Evolutionary conservation across 2,329 filamentous ascomycete species (phyloP), one percentile per base, ranked within the genome.

Genomic region (Grosmannia serpens): DNA sequence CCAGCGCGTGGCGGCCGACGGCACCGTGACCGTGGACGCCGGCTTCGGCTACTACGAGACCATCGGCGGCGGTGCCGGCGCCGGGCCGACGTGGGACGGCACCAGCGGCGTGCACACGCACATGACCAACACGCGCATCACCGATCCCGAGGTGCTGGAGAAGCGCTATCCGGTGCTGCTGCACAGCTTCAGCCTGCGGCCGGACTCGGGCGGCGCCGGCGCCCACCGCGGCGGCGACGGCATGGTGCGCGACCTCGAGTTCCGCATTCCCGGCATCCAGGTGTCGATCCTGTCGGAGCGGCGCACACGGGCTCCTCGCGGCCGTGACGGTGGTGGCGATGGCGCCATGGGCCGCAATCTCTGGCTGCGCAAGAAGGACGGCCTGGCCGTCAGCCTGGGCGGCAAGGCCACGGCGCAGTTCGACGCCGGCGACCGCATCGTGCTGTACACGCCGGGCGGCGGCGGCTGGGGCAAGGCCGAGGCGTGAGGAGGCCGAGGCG

Each of bases 251-350:
- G 70, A 71, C 50, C 64, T 73, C 9, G 68, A 73, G 61, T 66
- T 67, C 1, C 61, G 69, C 0, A 50, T 50, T 29, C 61, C 66
- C 1, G 67, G 66, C 17, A 62, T 73, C 20, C 66, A 68, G 56
- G 70, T 67, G 5, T 68, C 66, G n/a, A 67, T 74, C 29, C 60
- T 73, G 20, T 71, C 66, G 20, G 70, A 72, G 20, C 61, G 70
- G 1, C 61, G 71, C 0, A 69, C 69, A 1, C 67, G 67, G 41
- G 59, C 63, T 1, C 69, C 70, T 0, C 71, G 69, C 22, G 70
- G 69, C 1, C 67, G 71, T 67, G 62, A 62, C 2, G 70, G 70
- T 2, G 70, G 70, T 1, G 49, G 61, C 2, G 57, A 64, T 0
- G 69, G 65, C 17, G 29, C 26, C 3, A n/a, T 27, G 5, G 54